A percentile compares a stretch with the other conserved stretches of the same genome.
Evolutionary conservation across 805 yeast species (phyloP).

Genomic region (Kazachstania kunashirensis): DNA sequence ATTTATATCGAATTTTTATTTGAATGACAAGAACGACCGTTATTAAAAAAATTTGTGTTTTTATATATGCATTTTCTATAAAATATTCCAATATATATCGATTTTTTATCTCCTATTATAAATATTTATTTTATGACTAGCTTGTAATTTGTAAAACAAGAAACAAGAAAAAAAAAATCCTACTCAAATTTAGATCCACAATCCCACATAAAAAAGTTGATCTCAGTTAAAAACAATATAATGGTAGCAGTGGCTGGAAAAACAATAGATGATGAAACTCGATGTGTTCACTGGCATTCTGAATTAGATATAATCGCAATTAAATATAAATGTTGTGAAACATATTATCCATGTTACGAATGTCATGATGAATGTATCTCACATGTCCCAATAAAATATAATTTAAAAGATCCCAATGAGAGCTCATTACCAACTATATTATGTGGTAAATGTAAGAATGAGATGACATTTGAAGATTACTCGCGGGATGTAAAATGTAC

Average conservation of each 20-base stretch:
- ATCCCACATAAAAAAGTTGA: background rate
- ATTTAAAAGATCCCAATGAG: slow-evolving; percentile 5
- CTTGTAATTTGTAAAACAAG: no score
- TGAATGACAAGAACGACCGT: no score
- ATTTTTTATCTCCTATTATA: no score
- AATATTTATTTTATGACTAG: no score
- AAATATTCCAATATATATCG: no score
- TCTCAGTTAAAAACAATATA: background rate
- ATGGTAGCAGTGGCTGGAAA: slow-evolving; percentile 10
- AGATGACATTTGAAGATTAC: slow-evolving; percentile 24
- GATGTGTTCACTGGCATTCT: slow-evolving; percentile 30
- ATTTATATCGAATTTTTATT: no score
- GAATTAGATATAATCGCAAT: slow-evolving; percentile 25
- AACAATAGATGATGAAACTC: slow-evolving; percentile 19
- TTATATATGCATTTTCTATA: no score
- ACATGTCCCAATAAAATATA: slow-evolving; percentile 14
- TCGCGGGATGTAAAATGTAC: slow-evolving; percentile 12
- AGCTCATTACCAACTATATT: slow-evolving; percentile 11
- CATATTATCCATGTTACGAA: slow-evolving; percentile 24
- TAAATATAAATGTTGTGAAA: slow-evolving; percentile 26
- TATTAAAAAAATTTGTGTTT: no score
- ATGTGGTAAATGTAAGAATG: slow-evolving; percentile 25
- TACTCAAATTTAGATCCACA: background rate
- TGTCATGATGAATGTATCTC: slow-evolving; percentile 20
- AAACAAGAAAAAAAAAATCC: background rate